Evolutionary conservation across 208 protist species (phyloP).

Genomic region (Leishmania mexicana): DNA sequence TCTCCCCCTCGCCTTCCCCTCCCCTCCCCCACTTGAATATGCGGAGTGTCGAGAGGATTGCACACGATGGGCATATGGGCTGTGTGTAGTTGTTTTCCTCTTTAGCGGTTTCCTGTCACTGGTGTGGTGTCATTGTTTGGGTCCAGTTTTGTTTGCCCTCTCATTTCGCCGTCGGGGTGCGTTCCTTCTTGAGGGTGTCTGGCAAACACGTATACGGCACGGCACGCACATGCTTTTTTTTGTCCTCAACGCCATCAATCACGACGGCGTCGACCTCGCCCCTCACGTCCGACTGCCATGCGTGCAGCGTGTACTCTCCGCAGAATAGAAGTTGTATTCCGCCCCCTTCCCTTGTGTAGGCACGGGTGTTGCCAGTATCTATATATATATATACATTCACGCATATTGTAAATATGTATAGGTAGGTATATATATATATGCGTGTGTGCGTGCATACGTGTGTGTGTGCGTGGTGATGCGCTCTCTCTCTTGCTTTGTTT

Average conservation of each 20-base stretch:
- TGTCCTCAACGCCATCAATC: not conserved
- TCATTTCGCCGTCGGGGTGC: not conserved
- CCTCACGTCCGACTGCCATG: too few relatives aligned
- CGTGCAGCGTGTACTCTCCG: too few relatives aligned
- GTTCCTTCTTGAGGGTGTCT: not conserved
- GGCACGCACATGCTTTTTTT: not conserved
- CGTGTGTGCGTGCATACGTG: not conserved
- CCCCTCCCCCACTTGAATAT: too few relatives aligned
- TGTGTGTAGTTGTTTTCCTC: not conserved
- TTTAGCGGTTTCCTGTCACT: not conserved
- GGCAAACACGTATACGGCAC: not conserved
- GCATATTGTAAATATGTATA: too few relatives aligned
- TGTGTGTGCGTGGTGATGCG: not conserved
- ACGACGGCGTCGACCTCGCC: not conserved
- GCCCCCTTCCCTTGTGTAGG: not conserved
- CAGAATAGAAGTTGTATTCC: not conserved
- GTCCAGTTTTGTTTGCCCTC: not conserved
- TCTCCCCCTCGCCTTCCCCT: too few relatives aligned
- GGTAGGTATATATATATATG: too few relatives aligned
- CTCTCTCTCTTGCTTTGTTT: not conserved
- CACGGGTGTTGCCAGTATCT: too few relatives aligned
- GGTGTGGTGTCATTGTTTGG: not conserved
- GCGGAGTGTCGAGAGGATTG: too few relatives aligned
- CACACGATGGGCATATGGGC: too few relatives aligned
- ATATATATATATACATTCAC: too few relatives aligned